Percentiles rank a stretch among this genome's conserved stretches.
phyloP scores from a whole-genome alignment of 139 green algal genomes.

The Deuterostichococcus epilithicus region DNA sequence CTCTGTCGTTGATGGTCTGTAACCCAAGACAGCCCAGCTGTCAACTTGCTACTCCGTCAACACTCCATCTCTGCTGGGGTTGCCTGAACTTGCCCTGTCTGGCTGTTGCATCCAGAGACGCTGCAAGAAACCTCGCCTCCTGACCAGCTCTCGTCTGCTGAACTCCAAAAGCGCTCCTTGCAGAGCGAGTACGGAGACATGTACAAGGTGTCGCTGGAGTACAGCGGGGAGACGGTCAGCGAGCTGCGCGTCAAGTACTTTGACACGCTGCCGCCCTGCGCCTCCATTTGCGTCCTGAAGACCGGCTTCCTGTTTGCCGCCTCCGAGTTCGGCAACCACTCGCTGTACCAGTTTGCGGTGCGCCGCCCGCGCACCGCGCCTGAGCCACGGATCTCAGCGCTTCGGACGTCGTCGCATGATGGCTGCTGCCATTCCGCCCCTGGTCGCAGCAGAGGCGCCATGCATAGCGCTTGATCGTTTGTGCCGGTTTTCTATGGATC shows the following conservation, averaged over 20 bases:
- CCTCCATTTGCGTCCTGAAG: slow-evolving; percentile 86
- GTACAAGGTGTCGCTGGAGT: slow-evolving; percentile 89
- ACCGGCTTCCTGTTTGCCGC: slow-evolving; percentile 96
- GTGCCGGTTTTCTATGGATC: too few relatives aligned
- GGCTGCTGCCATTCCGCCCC: too few relatives aligned
- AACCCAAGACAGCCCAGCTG: too few relatives aligned
- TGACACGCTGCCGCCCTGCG: slow-evolving; percentile 86
- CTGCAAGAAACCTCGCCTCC: not conserved
- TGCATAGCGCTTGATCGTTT: too few relatives aligned
- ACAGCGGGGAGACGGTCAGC: slow-evolving; percentile 68
- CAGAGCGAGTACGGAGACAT: slow-evolving; percentile 98
- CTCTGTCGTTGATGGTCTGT: too few relatives aligned
- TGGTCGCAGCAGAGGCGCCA: too few relatives aligned
- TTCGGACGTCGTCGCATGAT: too few relatives aligned
- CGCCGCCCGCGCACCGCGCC: too few relatives aligned
- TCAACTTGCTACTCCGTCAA: not conserved
- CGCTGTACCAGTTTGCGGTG: slow-evolving; percentile 95
- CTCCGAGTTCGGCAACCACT: slow-evolving; percentile 95
- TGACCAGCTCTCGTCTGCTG: not conserved
- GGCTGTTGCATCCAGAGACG: not conserved
- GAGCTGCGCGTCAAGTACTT: slow-evolving; percentile 97
- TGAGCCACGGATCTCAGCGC: too few relatives aligned
- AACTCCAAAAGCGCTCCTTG: not conserved
- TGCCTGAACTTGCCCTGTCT: not conserved
- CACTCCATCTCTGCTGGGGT: not conserved